Evolutionary conservation across 176 grass and related monocot species (phyloP).

Genomic region (Triticum urartu): DNA sequence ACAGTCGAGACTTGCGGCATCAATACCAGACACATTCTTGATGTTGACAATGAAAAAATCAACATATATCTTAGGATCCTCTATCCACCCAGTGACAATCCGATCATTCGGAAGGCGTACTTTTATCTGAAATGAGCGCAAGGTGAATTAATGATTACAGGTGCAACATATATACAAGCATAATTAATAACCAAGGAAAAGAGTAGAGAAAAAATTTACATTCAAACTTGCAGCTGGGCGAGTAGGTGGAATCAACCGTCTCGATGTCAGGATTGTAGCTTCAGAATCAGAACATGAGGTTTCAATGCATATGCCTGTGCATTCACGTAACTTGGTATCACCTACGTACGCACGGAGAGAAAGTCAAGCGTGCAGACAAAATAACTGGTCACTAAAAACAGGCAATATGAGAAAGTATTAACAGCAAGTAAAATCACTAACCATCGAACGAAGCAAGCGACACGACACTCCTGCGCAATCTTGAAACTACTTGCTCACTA

Average conservation of each 20-base stretch:
- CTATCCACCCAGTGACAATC: not conserved
- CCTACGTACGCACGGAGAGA: not conserved
- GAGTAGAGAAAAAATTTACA: not conserved
- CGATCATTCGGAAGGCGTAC: not conserved
- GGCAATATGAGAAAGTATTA: not conserved
- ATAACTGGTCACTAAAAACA: not conserved
- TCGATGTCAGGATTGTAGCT: not conserved
- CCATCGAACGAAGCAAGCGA: not conserved
- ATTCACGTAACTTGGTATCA: not conserved
- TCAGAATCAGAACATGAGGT: not conserved
- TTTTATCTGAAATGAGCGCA: not conserved
- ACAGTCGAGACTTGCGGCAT: not conserved
- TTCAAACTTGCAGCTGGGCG: not conserved
- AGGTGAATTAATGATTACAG: not conserved
- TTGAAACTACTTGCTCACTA: not conserved
- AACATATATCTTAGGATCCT: not conserved
- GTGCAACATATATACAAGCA: not conserved
- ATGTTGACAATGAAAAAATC: constrained; percentile 8
- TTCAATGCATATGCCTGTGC: not conserved
- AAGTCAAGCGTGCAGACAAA: not conserved
- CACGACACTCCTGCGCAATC: not conserved
- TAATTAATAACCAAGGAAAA: not conserved
- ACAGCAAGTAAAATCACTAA: not conserved
- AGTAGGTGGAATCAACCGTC: not conserved
- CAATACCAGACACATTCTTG: not conserved